Percentiles rank a stretch among this genome's conserved stretches.
Evolutionary conservation across 129 eudicot species (phyloP).

Genomic region (Ambrosia artemisiifolia): DNA sequence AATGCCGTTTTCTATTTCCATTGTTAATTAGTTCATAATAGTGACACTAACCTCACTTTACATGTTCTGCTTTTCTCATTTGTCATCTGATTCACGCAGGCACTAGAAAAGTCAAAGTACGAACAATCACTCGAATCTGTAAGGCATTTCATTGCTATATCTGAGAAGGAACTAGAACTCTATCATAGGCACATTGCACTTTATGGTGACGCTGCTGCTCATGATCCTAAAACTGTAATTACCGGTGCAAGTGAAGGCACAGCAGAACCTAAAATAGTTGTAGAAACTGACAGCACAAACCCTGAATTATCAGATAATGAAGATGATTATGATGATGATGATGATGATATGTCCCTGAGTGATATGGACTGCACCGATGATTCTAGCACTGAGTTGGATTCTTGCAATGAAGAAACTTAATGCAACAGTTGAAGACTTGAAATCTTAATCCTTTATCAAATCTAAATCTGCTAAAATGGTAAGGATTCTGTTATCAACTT

Average conservation of each 20-base stretch:
- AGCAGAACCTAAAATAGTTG: slow-evolving; percentile 8
- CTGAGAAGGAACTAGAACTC: slow-evolving; percentile 85
- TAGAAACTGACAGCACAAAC: not conserved
- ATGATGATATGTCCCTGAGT: slow-evolving; percentile 23
- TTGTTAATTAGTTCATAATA: not conserved
- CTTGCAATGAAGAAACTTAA: slow-evolving; percentile 30
- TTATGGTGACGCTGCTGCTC: slow-evolving; percentile 55
- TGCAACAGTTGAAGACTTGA: slow-evolving; percentile 6
- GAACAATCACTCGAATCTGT: slow-evolving; percentile 93
- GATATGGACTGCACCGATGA: slow-evolving; percentile 30
- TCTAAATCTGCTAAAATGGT: not conserved
- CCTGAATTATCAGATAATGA: slow-evolving; percentile 13
- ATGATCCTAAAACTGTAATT: slow-evolving; percentile 28
- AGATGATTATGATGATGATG: slow-evolving; percentile 16
- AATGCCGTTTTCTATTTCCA: too few relatives aligned
- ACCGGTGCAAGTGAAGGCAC: slow-evolving; percentile 29
- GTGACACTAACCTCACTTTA: not conserved
- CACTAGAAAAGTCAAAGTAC: slow-evolving; percentile 85
- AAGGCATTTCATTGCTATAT: slow-evolving; percentile 70
- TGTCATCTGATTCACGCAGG: slow-evolving; percentile 44
- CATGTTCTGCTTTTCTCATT: slow-evolving; percentile 2
- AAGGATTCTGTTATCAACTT: not conserved
- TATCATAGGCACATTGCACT: slow-evolving; percentile 80
- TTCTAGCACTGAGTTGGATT: slow-evolving; percentile 26
- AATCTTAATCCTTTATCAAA: not conserved